Conservation (phyloP, 208 protist species). For the Plasmodiophora brassicae region DNA sequence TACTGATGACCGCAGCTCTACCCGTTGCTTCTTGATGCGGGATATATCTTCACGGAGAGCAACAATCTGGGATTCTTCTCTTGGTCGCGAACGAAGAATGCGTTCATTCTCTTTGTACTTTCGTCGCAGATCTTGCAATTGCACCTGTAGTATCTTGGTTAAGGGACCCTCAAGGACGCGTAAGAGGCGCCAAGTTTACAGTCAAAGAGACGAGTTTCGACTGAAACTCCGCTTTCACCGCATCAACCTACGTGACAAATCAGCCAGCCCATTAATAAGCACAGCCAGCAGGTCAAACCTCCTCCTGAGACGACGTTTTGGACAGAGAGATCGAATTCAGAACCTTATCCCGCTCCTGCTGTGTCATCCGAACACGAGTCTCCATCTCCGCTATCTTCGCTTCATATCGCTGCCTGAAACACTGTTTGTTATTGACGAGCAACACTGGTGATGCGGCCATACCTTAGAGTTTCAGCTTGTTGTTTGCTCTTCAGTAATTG, state of each 20-base stretch:
- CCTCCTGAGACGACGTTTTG: background rate
- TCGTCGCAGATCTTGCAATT: background rate
- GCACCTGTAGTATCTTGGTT: background rate
- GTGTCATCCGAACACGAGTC: background rate
- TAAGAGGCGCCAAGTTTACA: background rate
- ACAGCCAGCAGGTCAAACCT: background rate
- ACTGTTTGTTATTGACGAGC: too few species aligned
- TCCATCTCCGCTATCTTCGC: background rate
- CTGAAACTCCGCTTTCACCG: slow-evolving; percentile 3
- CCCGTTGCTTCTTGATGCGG: slow-evolving; percentile 1
- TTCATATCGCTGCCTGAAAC: slow-evolving; percentile 25
- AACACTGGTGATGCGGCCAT: background rate
- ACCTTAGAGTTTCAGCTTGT: background rate
- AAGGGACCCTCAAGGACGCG: background rate
- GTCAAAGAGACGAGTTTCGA: background rate
- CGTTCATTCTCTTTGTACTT: background rate
- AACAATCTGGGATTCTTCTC: background rate
- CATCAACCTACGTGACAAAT: background rate
- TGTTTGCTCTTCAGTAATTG: background rate
- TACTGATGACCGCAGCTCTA: background rate
- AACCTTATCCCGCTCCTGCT: background rate
- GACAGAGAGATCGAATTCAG: background rate
- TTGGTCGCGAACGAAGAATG: background rate
- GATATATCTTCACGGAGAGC: slow-evolving; percentile 8
- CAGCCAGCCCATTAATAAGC: background rate